Base-by-base conservation (phyloP, 2,329 filamentous ascomycete species). In the Cadophora sp. region DNA sequence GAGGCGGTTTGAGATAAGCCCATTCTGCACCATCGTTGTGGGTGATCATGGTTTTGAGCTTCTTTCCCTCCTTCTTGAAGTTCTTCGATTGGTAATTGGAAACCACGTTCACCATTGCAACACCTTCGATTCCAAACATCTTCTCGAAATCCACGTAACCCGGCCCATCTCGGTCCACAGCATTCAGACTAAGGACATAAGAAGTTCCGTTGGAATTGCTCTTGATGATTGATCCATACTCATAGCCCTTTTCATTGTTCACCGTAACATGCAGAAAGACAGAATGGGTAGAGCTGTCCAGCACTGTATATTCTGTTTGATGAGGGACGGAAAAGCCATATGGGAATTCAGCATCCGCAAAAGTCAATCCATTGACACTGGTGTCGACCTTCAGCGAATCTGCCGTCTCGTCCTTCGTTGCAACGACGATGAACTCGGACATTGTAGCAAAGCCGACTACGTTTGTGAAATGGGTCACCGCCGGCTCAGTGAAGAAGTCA, bases 181-280 rank as follows among this genome's bases (percentile, higher is more conserved):
- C 88, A 60, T 87, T 83, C 27, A 96, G 84, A 79, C 92, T 97
- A 72, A 97, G 83, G 14, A 97, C 92, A 76, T 97, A 99, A 1
- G 92, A 96, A 0, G 96, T 99, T 64, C 96, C 96, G 77, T 99
- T 98, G 75, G 94, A 97, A 82, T 99, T 99, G 77, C 94, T 97
- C 87, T 98, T 99, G 80, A 99, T 89, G 74, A 99, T 93, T 27
- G 91, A 91, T 46, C 96, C 96, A 74, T 92, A 94, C 68, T 91
- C 87, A 62, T 86, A 87, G 22, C 88, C 90, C 62, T 83, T 78
- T 3, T 83, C 82, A 50, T 85, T 86, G 75, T 92, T 91, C 50
- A 93, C 92, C 0, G 92, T 94, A 58, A 98, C 95, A 76, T 98
- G 97, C 67, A 99, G 82, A 81, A 98, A 98, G 68, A 99, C 87